A percentile compares a stretch with the other conserved stretches of the same genome.
These are phyloP conservation scores for Jaltomata sinuosa DNA, from an alignment of 257 asterid species.

Conservation along the genomic window DNA sequence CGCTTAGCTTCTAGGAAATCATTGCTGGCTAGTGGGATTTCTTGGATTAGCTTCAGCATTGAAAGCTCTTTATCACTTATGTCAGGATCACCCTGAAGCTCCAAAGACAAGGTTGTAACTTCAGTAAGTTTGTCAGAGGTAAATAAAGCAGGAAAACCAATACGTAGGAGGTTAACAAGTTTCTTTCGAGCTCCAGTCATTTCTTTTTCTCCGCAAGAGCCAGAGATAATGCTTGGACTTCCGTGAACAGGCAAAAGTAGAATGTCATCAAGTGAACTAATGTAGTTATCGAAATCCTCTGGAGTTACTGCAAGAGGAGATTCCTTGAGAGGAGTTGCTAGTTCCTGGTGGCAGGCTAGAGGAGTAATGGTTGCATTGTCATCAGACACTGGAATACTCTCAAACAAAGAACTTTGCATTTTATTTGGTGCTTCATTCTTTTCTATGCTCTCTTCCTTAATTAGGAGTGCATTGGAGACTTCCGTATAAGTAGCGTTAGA, in stretches of 20 bases:
- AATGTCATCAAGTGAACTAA: slow-evolving; percentile 32
- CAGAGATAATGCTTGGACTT: not conserved
- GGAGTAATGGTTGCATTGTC: not conserved
- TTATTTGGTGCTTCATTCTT: not conserved
- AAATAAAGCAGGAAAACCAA: slow-evolving; percentile 16
- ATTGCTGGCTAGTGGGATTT: slow-evolving; percentile 16
- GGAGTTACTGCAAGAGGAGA: slow-evolving; percentile 4
- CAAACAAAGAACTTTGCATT: not conserved
- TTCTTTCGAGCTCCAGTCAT: slow-evolving; percentile 11
- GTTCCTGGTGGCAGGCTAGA: not conserved
- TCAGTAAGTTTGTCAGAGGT: slow-evolving; percentile 13
- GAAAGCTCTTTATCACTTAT: slow-evolving; percentile 16
- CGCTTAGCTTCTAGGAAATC: slow-evolving; percentile 18
- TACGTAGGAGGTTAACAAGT: slow-evolving; percentile 23
- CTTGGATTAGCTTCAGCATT: slow-evolving; percentile 24
- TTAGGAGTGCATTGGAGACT: not conserved
- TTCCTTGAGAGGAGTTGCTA: not conserved
- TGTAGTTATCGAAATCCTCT: slow-evolving; percentile 25
- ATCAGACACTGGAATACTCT: not conserved
- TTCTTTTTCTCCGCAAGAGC: not conserved
- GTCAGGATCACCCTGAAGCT: slow-evolving; percentile 23
- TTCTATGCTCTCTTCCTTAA: not conserved
- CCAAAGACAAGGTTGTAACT: slow-evolving; percentile 12
- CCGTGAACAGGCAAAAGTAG: slow-evolving; percentile 4
- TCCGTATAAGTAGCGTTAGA: not conserved